Conservation (phyloP, 306 rosid genomes). For the cucumber (Cucumis sativus) region Cucumber_9930_V3 NC_026659.2:12917501-12918000, state of each 20-base stretch:
- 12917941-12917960: slow-evolving; percentile 13
- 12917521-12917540: not conserved
- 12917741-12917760: slow-evolving; percentile 98
- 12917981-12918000: slow-evolving; percentile 37
- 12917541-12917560: not conserved
- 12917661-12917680: slow-evolving; percentile 81
- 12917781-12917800: slow-evolving; percentile 99
- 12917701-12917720: slow-evolving; percentile 92
- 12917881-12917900: not conserved
- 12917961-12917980: slow-evolving; percentile 89
- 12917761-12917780: slow-evolving; percentile 98
- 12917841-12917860: slow-evolving; percentile 32
- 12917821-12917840: slow-evolving; percentile 90
- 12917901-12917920: slow-evolving; percentile 1
- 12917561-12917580: slow-evolving; percentile 1
- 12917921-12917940: not conserved
- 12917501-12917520: not conserved
- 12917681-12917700: slow-evolving; percentile 83
- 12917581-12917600: slow-evolving; percentile 85
- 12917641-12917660: slow-evolving; percentile 92
- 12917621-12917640: slow-evolving; percentile 70
- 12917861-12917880: not conserved
- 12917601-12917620: slow-evolving; percentile 77
- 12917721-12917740: slow-evolving; percentile 95
- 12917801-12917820: slow-evolving; percentile 88